A percentile compares a stretch with the other conserved stretches of the same genome.
Evolutionary conservation across 805 yeast species (phyloP).

Genomic region (Vanderwaltozyma yarrowii): DNA sequence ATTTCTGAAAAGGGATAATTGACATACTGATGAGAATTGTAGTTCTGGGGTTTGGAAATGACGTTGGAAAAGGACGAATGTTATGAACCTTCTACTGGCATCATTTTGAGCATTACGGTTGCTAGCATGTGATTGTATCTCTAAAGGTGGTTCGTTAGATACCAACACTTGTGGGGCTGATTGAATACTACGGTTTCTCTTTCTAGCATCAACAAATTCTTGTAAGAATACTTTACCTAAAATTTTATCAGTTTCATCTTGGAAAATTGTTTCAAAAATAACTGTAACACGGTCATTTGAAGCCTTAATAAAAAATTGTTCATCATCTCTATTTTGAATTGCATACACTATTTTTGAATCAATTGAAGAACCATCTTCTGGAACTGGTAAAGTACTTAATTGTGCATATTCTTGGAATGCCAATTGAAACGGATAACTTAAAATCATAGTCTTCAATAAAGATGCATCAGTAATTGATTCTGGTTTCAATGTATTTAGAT

Average conservation of each 20-base stretch:
- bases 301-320: constrained; percentile 82
- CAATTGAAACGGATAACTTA: constrained; percentile 86
- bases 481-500: constrained; percentile 45
- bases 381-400: constrained; percentile 34
- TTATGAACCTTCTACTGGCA: constrained; percentile 36
- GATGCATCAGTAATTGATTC: constrained; percentile 54
- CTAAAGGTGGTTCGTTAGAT: constrained; percentile 92
- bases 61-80: constrained; percentile 74
- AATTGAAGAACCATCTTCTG: constrained; percentile 19
- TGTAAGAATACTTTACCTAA: constrained; percentile 84
- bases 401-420: constrained; percentile 75
- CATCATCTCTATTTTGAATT: constrained; percentile 85
- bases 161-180: constrained; percentile 97
- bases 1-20: constrained; percentile 85
- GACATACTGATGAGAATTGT: constrained; percentile 47
- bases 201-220: constrained; percentile 93
- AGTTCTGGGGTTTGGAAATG: constrained; percentile 60
- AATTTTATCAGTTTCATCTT: constrained; percentile 92
- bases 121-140: constrained; percentile 34
- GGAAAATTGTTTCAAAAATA: constrained; percentile 85
- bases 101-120: constrained; percentile 17
- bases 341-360: constrained; percentile 22
- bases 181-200: constrained; percentile 85
- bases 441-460: constrained; percentile 69
- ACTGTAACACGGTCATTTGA: constrained; percentile 95